Percentiles rank a stretch among this genome's conserved stretches.
Evolutionary conservation across 2,329 filamentous ascomycete genomes (phyloP).

Genomic region (Aspergillus sp.): DNA sequence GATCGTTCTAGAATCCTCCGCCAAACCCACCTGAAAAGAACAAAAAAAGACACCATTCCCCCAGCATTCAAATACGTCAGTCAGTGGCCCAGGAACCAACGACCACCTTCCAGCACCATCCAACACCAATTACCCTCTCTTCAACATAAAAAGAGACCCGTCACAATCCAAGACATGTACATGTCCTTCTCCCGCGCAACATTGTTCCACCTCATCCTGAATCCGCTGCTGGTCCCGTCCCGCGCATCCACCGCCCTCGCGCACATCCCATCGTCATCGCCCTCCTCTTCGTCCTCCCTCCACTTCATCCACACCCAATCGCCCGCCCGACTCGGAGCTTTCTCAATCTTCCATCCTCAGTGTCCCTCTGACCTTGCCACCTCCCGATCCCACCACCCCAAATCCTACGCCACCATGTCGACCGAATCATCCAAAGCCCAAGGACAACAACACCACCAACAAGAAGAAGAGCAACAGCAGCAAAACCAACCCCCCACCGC

Average conservation of each 20-base stretch:
- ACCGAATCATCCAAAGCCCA: constrained; percentile 6
- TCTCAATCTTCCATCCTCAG: constrained; percentile 29
- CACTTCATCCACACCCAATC: constrained; percentile 8
- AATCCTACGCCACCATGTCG: constrained; percentile 25
- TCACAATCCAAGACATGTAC: constrained; percentile 23
- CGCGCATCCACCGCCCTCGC: constrained; percentile 20
- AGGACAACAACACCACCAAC: constrained; percentile 2
- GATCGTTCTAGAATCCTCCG: constrained; percentile 21
- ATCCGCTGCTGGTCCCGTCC: constrained; percentile 13
- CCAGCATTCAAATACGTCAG: background rate
- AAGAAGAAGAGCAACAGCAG: background rate
- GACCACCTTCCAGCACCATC: background rate
- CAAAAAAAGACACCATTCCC: background rate
- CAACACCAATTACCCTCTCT: background rate
- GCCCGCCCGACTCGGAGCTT: constrained; percentile 14
- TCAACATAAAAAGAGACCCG: background rate
- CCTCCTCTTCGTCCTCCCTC: constrained; percentile 1
- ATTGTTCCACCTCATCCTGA: constrained; percentile 25
- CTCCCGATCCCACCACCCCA: constrained; percentile 3
- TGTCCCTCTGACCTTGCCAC: constrained; percentile 19
- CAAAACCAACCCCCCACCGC: no score
- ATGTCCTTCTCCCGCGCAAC: constrained; percentile 28
- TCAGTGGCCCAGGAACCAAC: background rate
- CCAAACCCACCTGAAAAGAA: background rate
- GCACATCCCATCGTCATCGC: constrained; percentile 4